A percentile compares a stretch with the other conserved stretches of the same genome.
phyloP scores from a whole-genome alignment of 1,139 yeast genomes.

The Lodderomyces pseudojiufengensis region DNA sequence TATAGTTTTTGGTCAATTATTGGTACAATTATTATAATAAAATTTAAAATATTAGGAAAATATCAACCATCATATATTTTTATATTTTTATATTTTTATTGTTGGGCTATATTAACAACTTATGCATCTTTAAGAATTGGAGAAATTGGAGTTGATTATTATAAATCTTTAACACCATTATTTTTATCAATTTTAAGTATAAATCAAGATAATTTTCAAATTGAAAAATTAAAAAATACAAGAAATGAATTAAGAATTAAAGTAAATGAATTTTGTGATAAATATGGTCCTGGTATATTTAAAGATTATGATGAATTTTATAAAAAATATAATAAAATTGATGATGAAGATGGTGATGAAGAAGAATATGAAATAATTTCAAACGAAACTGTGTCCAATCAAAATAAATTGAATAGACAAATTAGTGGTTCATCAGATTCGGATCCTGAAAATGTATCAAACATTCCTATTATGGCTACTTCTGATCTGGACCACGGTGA shows the following conservation, averaged over 20 bases:
- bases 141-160: constrained; percentile 41
- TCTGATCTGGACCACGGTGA: constrained; percentile 15
- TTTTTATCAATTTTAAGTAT: constrained; percentile 39
- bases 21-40: constrained; percentile 32
- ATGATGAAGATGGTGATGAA: constrained; percentile 7
- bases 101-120: constrained; percentile 41
- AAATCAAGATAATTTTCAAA: constrained; percentile 33
- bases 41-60: constrained; percentile 15
- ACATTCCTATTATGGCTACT: constrained; percentile 34
- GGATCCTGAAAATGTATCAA: constrained; percentile 22
- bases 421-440: constrained; percentile 13
- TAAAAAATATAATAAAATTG: constrained; percentile 22
- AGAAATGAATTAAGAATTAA: constrained; percentile 53
- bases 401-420: constrained; percentile 8
- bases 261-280: constrained; percentile 66
- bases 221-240: constrained; percentile 52
- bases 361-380: constrained; percentile 1
- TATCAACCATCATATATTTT: constrained; percentile 8
- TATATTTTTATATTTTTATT: constrained; percentile 32
- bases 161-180: constrained; percentile 37
- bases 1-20: constrained; percentile 40
- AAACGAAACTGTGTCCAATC: constrained; percentile 1
- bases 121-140: constrained; percentile 41
- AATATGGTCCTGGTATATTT: constrained; percentile 72
- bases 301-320: constrained; percentile 53